These are phyloP conservation scores for Debaryomyces tyrocola DNA, from an alignment of 805 yeast genomes.

Conservation along the genomic window DNA sequence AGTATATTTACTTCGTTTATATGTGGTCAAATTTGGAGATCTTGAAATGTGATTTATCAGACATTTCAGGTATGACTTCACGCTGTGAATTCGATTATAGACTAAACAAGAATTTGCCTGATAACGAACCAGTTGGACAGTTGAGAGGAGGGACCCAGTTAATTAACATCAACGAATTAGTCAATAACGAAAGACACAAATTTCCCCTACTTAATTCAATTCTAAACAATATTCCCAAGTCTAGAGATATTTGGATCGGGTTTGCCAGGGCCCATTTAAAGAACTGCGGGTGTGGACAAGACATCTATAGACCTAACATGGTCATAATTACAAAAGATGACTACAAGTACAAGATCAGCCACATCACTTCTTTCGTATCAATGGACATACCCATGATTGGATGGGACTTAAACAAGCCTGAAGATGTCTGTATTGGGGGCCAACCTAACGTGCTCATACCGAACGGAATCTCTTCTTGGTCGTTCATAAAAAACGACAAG, in stretches of 20 bases:
- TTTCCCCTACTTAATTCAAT: conserved; percentile 1
- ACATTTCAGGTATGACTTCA: background rate
- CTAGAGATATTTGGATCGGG: conserved; percentile 47
- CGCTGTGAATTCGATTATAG: conserved; percentile 4
- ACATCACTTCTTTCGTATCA: conserved; percentile 28
- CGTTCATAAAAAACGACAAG: conserved; percentile 1
- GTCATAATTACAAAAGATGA: conserved; percentile 23
- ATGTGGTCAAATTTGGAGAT: conserved; percentile 29
- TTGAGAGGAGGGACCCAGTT: conserved; percentile 37
- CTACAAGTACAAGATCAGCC: conserved; percentile 22
- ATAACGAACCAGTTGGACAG: conserved; percentile 22
- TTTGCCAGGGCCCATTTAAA: conserved; percentile 46
- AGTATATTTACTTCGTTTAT: conserved; percentile 27
- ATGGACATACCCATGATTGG: conserved; percentile 27
- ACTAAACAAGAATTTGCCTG: conserved; percentile 1
- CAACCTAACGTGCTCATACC: conserved; percentile 29
- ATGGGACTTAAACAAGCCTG: conserved; percentile 13
- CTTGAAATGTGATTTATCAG: conserved; percentile 18
- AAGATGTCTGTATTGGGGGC: conserved; percentile 20
- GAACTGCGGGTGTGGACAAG: conserved; percentile 45
- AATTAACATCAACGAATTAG: conserved; percentile 18
- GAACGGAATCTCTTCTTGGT: conserved; percentile 33
- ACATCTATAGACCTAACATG: conserved; percentile 46
- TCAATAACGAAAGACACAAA: conserved; percentile 10
- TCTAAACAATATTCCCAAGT: conserved; percentile 4